These are phyloP conservation scores for Gorgonomyces haynaldii DNA, from an alignment of 192 early-diverging fungal genomes.

Conservation along the genomic window DNA sequence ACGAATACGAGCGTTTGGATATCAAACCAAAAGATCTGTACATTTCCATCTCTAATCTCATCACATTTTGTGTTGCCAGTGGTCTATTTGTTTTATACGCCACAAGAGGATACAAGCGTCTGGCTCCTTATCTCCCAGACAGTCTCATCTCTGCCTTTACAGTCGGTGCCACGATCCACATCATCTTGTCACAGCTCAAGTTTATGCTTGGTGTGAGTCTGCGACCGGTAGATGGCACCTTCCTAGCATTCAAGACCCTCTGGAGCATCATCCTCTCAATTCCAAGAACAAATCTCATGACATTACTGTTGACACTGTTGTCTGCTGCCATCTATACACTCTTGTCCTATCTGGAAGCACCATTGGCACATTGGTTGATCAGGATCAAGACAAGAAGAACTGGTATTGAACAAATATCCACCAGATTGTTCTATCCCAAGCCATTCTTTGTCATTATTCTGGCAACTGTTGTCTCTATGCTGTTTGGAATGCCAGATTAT, in stretches of 20 bases:
- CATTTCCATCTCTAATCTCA: not conserved
- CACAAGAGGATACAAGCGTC: not conserved
- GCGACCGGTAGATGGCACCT: not conserved
- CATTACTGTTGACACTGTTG: not conserved
- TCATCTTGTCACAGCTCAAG: constrained; percentile 2
- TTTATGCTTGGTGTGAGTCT: not conserved
- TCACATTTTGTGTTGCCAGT: not conserved
- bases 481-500: not conserved
- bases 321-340: not conserved
- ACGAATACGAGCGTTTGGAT: not conserved
- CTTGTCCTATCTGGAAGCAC: not conserved
- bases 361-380: not conserved
- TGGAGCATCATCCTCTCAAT: not conserved
- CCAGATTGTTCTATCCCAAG: constrained; percentile 1
- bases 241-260: not conserved
- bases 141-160: not conserved
- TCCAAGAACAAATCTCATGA: not conserved
- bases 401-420: not conserved
- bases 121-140: not conserved
- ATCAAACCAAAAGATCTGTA: not conserved
- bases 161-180: not conserved
- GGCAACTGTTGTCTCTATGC: not conserved
- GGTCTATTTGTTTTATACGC: not conserved
- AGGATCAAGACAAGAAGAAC: not conserved
- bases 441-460: constrained; percentile 1